Evolutionary conservation across 2,329 filamentous ascomycete species (phyloP).

Genomic region (Dothidotthia symphoricarpi): DNA sequence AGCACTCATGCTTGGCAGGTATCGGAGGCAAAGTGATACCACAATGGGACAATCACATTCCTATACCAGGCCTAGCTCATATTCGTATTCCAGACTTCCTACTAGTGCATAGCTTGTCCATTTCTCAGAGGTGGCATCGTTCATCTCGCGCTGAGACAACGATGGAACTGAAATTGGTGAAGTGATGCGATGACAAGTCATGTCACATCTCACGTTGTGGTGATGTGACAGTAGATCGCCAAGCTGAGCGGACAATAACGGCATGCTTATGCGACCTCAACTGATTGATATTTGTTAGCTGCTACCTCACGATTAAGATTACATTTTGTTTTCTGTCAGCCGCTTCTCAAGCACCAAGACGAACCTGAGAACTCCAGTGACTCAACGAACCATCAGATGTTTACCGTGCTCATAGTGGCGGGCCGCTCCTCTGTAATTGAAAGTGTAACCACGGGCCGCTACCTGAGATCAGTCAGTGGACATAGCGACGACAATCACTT

Average conservation of each 20-base stretch:
- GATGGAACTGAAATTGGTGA: neutral
- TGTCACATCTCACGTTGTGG: no score
- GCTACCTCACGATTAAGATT: no score
- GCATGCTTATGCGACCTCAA: neutral
- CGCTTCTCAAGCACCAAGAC: constrained; percentile 3
- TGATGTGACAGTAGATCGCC: no score
- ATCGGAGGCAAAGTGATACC: constrained; percentile 6
- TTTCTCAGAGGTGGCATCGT: neutral
- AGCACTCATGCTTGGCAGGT: neutral
- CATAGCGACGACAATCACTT: neutral
- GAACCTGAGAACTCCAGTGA: constrained; percentile 1
- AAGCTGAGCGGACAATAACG: neutral
- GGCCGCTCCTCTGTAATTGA: constrained; percentile 19
- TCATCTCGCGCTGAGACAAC: neutral
- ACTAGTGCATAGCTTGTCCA: neutral
- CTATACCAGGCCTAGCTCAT: no score
- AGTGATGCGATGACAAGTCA: no score
- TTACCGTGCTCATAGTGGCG: constrained; percentile 5
- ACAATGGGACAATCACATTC: constrained; percentile 2
- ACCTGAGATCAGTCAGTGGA: constrained; percentile 6
- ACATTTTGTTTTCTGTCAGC: neutral
- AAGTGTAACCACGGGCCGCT: constrained; percentile 10
- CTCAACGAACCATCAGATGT: constrained; percentile 7
- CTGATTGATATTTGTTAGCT: no score
- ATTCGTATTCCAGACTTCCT: constrained; percentile 1